These are phyloP conservation scores for Acanthamoeba culbertsoni DNA, from an alignment of 208 protist genomes.

Conservation along the genomic window DNA sequence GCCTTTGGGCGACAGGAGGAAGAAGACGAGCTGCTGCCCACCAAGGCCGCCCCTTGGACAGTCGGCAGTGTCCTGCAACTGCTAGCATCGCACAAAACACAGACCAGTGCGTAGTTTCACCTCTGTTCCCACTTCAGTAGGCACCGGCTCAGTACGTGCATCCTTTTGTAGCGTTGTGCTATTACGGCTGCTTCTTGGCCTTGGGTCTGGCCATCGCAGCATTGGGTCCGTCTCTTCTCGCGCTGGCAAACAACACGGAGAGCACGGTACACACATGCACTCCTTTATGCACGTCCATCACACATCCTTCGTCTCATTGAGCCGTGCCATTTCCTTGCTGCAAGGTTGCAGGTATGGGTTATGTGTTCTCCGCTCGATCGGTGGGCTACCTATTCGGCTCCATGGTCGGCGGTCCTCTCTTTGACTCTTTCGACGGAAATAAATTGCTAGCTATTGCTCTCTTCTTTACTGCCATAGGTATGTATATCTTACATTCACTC, in stretches of 20 bases:
- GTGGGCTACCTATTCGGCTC: conserved; percentile 33
- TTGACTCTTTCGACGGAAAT: conserved; percentile 38
- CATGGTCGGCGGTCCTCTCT: conserved; percentile 36
- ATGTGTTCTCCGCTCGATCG: neutral
- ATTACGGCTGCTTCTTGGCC: conserved; percentile 15
- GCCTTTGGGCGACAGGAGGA: too few relatives aligned
- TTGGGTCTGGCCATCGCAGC: conserved; percentile 4
- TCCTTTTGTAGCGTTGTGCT: conserved; percentile 44
- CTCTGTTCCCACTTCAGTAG: too few relatives aligned
- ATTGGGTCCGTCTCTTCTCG: neutral
- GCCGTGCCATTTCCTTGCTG: neutral
- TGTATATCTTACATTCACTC: neutral
- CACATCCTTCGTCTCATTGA: too few relatives aligned
- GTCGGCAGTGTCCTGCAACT: too few relatives aligned
- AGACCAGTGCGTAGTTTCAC: too few relatives aligned
- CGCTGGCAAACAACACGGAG: conserved; percentile 10
- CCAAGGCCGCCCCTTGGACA: too few relatives aligned
- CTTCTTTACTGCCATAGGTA: neutral
- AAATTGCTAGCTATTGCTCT: conserved; percentile 3
- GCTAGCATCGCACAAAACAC: too few relatives aligned
- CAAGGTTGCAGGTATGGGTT: conserved; percentile 13
- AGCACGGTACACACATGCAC: neutral
- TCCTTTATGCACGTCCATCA: too few relatives aligned
- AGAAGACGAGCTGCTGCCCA: too few relatives aligned
- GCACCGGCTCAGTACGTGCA: too few relatives aligned